Conservation (phyloP, 352 stramenopile species). For the Globisporangium rhizosaccharum region DNA sequence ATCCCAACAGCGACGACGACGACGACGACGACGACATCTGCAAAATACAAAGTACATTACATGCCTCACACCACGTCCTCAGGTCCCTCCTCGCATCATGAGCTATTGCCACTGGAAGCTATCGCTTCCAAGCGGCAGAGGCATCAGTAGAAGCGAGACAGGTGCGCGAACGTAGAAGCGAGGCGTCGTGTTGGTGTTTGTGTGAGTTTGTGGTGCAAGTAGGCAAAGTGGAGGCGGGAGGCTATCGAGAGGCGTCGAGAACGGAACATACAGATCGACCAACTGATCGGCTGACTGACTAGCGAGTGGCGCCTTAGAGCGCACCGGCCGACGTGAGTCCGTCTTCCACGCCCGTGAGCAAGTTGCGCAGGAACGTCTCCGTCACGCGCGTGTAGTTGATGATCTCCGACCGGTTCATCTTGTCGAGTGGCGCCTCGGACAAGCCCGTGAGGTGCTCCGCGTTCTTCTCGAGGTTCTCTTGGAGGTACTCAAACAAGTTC, state of each 20-base stretch:
- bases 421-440: constrained; percentile 87
- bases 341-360: constrained; percentile 89
- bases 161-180: too few relatives aligned
- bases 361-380: constrained; percentile 88
- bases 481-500: constrained; percentile 93
- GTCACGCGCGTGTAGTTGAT: constrained; percentile 95
- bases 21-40: background rate
- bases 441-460: constrained; percentile 90
- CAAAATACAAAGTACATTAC: constrained; percentile 6
- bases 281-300: background rate
- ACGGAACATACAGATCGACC: background rate
- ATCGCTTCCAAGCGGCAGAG: too few relatives aligned
- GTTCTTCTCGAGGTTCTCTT: constrained; percentile 93
- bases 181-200: background rate
- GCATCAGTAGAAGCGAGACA: too few relatives aligned
- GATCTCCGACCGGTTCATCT: constrained; percentile 91
- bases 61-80: background rate
- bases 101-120: too few relatives aligned
- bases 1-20: background rate
- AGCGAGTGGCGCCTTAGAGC: constrained; percentile 3
- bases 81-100: background rate
- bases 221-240: background rate
- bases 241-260: background rate
- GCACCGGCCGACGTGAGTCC: constrained; percentile 59
- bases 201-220: background rate